Conservation (phyloP, 2,329 filamentous ascomycete genomes). For the Trichoderma koningii region DNA sequence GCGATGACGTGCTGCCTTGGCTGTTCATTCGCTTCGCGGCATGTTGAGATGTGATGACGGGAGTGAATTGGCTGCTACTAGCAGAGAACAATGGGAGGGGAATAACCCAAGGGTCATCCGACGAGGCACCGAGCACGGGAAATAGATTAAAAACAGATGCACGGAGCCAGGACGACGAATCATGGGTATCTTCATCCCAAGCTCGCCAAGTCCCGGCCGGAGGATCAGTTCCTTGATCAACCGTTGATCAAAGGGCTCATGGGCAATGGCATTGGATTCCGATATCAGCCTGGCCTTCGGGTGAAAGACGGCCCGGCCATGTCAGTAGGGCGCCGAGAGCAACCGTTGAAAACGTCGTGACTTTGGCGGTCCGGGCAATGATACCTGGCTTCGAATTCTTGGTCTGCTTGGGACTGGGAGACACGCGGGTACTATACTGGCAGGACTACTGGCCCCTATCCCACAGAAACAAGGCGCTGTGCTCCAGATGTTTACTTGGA, state of each 20-base stretch:
- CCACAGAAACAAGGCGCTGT: too few relatives aligned
- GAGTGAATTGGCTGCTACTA: neutral
- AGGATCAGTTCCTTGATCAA: conserved; percentile 16
- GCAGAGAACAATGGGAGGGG: neutral
- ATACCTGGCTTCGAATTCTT: neutral
- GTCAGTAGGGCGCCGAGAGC: conserved; percentile 15
- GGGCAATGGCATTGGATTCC: neutral
- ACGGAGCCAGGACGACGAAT: neutral
- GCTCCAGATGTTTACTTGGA: too few relatives aligned
- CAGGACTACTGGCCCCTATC: too few relatives aligned
- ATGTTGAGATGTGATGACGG: conserved; percentile 19
- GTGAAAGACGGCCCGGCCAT: conserved; percentile 13
- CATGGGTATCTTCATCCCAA: neutral
- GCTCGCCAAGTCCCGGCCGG: neutral
- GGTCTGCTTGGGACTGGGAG: neutral
- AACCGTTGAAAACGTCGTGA: neutral
- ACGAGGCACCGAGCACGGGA: neutral
- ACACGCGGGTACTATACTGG: conserved; percentile 7
- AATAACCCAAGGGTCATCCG: neutral
- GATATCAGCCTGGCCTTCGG: conserved; percentile 1
- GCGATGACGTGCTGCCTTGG: conserved; percentile 19
- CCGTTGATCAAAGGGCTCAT: neutral
- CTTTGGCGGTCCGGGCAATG: neutral
- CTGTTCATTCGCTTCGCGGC: conserved; percentile 18
- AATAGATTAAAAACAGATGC: neutral